Evolutionary conservation across 2,329 filamentous ascomycete genomes (phyloP).

Genomic region (Cytospora schulzeri): DNA sequence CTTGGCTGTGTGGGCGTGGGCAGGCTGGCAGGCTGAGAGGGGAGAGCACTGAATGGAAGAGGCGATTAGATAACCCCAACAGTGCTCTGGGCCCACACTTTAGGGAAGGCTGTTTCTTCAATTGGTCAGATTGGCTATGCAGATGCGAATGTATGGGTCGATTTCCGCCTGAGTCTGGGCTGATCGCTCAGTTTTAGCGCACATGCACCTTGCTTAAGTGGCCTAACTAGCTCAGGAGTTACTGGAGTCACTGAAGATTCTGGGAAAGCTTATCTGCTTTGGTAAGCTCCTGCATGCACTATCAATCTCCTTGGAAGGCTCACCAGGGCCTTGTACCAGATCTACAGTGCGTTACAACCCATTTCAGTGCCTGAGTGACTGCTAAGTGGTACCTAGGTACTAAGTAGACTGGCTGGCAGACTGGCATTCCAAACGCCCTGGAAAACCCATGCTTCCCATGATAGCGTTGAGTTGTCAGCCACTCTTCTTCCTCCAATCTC

Average conservation of each 20-base stretch:
- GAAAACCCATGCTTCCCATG: neutral
- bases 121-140: neutral
- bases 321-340: too few relatives aligned
- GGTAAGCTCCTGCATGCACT: neutral
- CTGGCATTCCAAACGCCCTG: neutral
- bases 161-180: constrained; percentile 33
- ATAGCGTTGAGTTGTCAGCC: neutral
- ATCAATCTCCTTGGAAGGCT: too few relatives aligned
- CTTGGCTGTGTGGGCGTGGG: too few relatives aligned
- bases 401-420: too few relatives aligned
- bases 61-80: neutral
- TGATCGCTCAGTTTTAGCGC: constrained; percentile 28
- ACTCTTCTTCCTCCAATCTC: neutral
- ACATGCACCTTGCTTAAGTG: neutral
- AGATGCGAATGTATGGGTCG: constrained; percentile 29
- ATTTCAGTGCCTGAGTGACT: too few relatives aligned
- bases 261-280: neutral
- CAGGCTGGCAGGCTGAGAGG: neutral
- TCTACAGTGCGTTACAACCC: too few relatives aligned
- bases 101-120: neutral
- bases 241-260: neutral
- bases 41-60: too few relatives aligned
- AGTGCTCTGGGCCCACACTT: neutral
- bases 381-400: too few relatives aligned
- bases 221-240: neutral